Evolutionary conservation across 2,329 filamentous ascomycete genomes (phyloP).

Genomic region (Fusarium nematophilum): DNA sequence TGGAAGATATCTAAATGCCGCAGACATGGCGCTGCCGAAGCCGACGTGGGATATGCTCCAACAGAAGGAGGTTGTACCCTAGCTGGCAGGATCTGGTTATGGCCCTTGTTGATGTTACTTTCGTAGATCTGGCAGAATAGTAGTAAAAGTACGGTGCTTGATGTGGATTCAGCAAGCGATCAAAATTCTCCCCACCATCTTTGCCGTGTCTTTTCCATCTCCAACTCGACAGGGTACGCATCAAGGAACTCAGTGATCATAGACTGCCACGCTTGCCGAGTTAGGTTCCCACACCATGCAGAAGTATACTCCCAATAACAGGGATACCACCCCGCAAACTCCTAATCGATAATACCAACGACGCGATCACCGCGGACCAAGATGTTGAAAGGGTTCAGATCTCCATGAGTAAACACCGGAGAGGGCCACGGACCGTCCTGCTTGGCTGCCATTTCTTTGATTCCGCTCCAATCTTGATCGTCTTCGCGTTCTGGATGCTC

Average conservation of each 20-base stretch:
- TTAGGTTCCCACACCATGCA: slow-evolving; percentile 5
- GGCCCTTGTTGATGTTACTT: not conserved
- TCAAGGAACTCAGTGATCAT: not conserved
- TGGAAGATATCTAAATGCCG: slow-evolving; percentile 31
- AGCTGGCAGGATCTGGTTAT: not conserved
- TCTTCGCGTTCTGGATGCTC: slow-evolving; percentile 29
- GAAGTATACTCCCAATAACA: slow-evolving; percentile 51
- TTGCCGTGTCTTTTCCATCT: slow-evolving; percentile 52
- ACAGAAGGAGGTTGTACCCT: slow-evolving; percentile 38
- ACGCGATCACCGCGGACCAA: slow-evolving; percentile 54
- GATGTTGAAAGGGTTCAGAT: slow-evolving; percentile 59
- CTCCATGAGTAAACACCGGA: slow-evolving; percentile 60
- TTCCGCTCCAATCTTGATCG: slow-evolving; percentile 40
- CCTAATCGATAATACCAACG: slow-evolving; percentile 56
- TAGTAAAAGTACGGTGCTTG: not conserved
- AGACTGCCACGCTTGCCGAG: not conserved
- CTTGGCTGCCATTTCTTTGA: slow-evolving; percentile 48
- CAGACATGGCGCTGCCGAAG: slow-evolving; percentile 35
- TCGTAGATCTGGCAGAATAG: not conserved
- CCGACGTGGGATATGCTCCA: slow-evolving; percentile 47
- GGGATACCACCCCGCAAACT: slow-evolving; percentile 49
- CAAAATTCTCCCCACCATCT: slow-evolving; percentile 62
- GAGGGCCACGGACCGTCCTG: slow-evolving; percentile 50
- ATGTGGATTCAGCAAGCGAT: not conserved
- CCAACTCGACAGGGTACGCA: not conserved